phyloP scores from a whole-genome alignment of 805 yeast species.

The Brettanomyces anomalus region DNA sequence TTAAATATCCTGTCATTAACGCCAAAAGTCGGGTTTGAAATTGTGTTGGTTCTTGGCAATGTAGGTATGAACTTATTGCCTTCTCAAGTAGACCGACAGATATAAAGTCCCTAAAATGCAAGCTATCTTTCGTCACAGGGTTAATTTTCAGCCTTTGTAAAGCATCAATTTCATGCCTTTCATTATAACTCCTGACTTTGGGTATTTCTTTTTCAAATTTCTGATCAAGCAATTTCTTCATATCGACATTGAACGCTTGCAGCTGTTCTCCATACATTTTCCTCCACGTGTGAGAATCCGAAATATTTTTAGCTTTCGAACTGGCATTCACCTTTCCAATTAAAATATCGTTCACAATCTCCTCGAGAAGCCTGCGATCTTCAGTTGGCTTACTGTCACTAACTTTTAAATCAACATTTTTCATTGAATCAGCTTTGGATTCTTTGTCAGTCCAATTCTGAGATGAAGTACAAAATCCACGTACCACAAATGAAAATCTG shows the following conservation, averaged over 20 bases:
- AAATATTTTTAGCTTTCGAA: not conserved
- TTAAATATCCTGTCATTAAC: constrained; percentile 16
- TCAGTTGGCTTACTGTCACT: constrained; percentile 13
- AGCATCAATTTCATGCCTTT: constrained; percentile 9
- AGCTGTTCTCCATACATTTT: constrained; percentile 11
- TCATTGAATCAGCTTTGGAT: too few species aligned
- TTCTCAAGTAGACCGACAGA: constrained; percentile 8
- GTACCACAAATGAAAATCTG: too few species aligned
- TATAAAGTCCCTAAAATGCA: constrained; percentile 10
- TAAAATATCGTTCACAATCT: constrained; percentile 3
- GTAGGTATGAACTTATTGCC: constrained; percentile 11
- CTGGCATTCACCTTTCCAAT: not conserved
- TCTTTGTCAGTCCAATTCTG: too few species aligned
- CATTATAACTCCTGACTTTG: constrained; percentile 19
- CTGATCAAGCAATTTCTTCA: constrained; percentile 13
- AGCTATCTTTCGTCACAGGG: not conserved
- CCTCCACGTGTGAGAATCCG: constrained; percentile 16
- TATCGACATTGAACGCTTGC: constrained; percentile 11
- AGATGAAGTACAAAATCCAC: too few species aligned
- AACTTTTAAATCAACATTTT: not conserved
- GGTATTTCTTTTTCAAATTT: constrained; percentile 15
- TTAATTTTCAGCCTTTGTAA: constrained; percentile 14
- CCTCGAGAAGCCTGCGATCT: too few species aligned
- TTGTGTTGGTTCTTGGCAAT: constrained; percentile 16
- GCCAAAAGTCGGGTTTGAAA: constrained; percentile 23